Conservation (phyloP, 108 stramenopile genomes). For the Skeletonema costatum region DNA sequence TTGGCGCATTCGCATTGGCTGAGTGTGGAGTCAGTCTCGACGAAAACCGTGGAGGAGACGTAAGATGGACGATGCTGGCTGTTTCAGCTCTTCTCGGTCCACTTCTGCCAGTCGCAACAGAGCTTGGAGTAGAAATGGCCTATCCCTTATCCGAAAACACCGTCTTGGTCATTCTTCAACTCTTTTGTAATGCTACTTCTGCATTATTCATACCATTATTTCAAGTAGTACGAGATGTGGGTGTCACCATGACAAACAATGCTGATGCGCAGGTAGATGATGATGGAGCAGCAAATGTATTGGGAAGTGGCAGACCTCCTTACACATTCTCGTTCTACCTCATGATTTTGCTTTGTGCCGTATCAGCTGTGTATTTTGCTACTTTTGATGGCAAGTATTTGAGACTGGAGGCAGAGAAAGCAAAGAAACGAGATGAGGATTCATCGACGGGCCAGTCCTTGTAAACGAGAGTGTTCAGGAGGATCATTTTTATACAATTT, state of each 20-base stretch:
- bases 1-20: constrained; percentile 83
- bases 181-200: constrained; percentile 82
- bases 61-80: constrained; percentile 70
- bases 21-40: constrained; percentile 88
- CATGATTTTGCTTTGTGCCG: constrained; percentile 74
- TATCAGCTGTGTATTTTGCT: constrained; percentile 82
- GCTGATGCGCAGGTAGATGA: constrained; percentile 7
- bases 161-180: constrained; percentile 85
- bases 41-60: constrained; percentile 61
- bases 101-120: constrained; percentile 83
- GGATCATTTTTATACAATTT: background rate
- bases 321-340: constrained; percentile 89
- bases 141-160: constrained; percentile 88
- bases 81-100: constrained; percentile 84
- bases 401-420: constrained; percentile 71
- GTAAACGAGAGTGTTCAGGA: background rate
- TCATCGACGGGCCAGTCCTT: constrained; percentile 6
- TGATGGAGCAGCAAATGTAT: constrained; percentile 50
- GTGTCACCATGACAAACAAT: constrained; percentile 28
- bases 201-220: constrained; percentile 89
- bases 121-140: constrained; percentile 83
- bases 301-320: constrained; percentile 61
- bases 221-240: constrained; percentile 74
- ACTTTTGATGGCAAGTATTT: constrained; percentile 88
- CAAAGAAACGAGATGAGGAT: constrained; percentile 43